Base-by-base conservation (phyloP, 2,329 filamentous ascomycete genomes). In the Parastagonospora nodorum region DNA sequence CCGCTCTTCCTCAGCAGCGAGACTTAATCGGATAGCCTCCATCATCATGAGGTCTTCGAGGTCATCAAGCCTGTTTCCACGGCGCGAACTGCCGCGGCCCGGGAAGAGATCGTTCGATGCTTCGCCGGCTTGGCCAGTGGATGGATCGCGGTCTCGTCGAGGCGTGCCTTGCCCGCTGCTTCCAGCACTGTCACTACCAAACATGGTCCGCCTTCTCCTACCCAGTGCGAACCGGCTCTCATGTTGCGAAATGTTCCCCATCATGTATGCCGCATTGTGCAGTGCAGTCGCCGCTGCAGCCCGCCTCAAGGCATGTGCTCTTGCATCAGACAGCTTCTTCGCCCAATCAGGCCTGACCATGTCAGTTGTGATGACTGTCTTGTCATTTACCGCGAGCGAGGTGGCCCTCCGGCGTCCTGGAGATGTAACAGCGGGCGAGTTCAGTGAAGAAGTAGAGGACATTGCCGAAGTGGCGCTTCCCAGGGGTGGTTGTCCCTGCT, bases 31-130 rank as follows among this genome's bases (percentile, higher is more conserved):
- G 41, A 99, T 95, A 0, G 94, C 94, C 72, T 99, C 94, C 81
- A 94, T 91, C 80, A 97, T 92, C 94, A 99, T 99, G 79, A 99
- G 89, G 42, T 96, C 93, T 71, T 99, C 94, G 0, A 97, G 81
- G 61, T 97, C 92, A 16, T 95, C 90, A 68, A 95, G 85, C 28
- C 90, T 60, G 42, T 69, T 82, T 48, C 74, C 83, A 54, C 84
- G 77, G 52, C 86, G 77, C 31, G 82, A 83, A 60, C 80, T 82
- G 14, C 74, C 71, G 7, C 81, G 74, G 11, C 72, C 75, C 29
- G 73, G 65, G 30, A 66, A 69, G 5, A 76, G 51, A 50, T 76
- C 75, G 45, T 48, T 68, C 48, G 69, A 61, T 48, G 59, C 61
- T 35, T 77, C 74, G 30, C 46, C 51, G 44, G 48, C 53, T 8